A percentile compares a stretch with the other conserved stretches of the same genome.
Evolutionary conservation across 2,329 filamentous ascomycete species (phyloP).

Genomic region (Cladosporium phlei): DNA sequence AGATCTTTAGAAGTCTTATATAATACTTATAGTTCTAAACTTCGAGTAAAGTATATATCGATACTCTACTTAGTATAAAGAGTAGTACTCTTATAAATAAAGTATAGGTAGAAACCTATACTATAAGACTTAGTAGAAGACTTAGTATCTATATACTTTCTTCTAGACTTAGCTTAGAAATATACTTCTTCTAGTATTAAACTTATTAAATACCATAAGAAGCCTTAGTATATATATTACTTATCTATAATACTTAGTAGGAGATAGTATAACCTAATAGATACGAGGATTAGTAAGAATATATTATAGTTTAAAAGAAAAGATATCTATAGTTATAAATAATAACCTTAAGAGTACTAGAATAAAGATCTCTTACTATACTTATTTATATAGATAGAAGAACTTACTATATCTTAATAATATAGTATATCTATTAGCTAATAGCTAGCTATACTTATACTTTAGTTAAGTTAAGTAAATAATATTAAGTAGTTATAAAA

Average conservation of each 20-base stretch:
- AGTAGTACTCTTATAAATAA: constrained; percentile 10
- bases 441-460: constrained; percentile 9
- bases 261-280: too few species aligned
- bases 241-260: too few species aligned
- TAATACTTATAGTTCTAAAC: constrained; percentile 16
- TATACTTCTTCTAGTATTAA: too few species aligned
- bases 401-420: too few species aligned
- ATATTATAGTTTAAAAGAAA: too few species aligned
- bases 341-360: too few species aligned
- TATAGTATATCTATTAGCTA: not conserved
- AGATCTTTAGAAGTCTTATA: constrained; percentile 16
- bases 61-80: not conserved
- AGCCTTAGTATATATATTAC: too few species aligned
- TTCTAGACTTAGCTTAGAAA: constrained; percentile 13
- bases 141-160: constrained; percentile 12
- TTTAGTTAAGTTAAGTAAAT: constrained; percentile 18
- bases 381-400: too few species aligned
- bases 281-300: too few species aligned
- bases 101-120: constrained; percentile 10
- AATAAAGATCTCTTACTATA: constrained; percentile 18
- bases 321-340: constrained; percentile 11
- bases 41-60: not conserved
- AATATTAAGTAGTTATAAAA: constrained; percentile 18
- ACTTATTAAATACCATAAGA: too few species aligned
- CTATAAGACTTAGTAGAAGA: too few species aligned